Conservation (phyloP, 768 basidiomycete genomes). For the Russula sp. region DNA sequence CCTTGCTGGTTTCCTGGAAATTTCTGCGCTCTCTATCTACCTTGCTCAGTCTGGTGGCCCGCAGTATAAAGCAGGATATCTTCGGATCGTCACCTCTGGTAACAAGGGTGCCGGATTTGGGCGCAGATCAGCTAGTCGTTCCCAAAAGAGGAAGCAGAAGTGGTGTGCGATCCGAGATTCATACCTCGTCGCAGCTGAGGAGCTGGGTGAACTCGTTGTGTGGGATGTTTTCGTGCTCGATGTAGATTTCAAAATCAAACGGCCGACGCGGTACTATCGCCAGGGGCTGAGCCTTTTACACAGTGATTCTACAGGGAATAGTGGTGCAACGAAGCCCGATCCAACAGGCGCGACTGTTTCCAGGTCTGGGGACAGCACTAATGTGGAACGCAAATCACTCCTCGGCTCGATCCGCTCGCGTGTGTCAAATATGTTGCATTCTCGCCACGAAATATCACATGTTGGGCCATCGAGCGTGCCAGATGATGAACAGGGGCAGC, state of each 20-base stretch:
- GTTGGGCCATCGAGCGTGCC: neutral
- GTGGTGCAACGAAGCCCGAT: neutral
- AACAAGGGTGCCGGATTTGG: constrained; percentile 52
- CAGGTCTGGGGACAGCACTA: constrained; percentile 27
- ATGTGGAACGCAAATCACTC: constrained; percentile 23
- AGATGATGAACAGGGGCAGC: constrained; percentile 8
- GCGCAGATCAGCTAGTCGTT: constrained; percentile 55
- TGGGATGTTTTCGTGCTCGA: constrained; percentile 96
- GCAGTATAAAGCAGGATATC: constrained; percentile 87
- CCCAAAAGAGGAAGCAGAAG: constrained; percentile 53
- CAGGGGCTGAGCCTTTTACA: constrained; percentile 71
- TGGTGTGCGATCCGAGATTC: constrained; percentile 95
- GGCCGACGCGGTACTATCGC: constrained; percentile 85
- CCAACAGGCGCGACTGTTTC: neutral
- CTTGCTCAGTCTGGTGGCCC: constrained; percentile 75
- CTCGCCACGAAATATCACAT: constrained; percentile 7
- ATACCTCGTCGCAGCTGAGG: constrained; percentile 79
- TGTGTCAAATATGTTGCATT: constrained; percentile 4
- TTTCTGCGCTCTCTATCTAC: constrained; percentile 78
- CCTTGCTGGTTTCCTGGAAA: constrained; percentile 83
- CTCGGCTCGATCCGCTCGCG: constrained; percentile 45
- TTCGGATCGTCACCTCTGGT: constrained; percentile 50
- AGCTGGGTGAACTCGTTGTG: constrained; percentile 82
- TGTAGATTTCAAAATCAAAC: constrained; percentile 77
- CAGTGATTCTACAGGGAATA: constrained; percentile 25